Base-by-base conservation (phyloP, 768 basidiomycete species). In the Coprinopsis sp. region DNA sequence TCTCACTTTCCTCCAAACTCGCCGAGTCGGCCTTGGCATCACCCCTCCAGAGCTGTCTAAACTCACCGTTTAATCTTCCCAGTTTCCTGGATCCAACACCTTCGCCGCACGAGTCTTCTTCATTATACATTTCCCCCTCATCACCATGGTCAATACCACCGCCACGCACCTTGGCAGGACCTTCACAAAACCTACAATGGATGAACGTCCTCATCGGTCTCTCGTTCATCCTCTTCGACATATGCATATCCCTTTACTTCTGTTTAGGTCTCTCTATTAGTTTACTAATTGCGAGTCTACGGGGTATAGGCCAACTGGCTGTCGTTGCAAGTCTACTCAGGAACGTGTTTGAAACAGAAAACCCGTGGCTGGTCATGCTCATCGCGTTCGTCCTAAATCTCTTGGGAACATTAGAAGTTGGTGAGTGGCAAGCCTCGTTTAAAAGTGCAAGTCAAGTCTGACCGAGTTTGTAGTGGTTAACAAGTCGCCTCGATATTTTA, bases 241-340 rank as follows among this genome's bases (percentile, higher is more conserved):
- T 83, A 4, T 50, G 78, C 19, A 51, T 91, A 5, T 91, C 91
- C 2, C 65, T 72, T 5, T 52, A 70, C 1, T 76, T 91, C 49
- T 71, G 80, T 4, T 77, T 94, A 16, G 86, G 81, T 2, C 71
- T 92, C 34, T 86, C 83, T 1, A 61, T 70, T 1, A 81, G 82
- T 4, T 74, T 94, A 19, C 55, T 87, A 16, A 76, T 81, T 6
- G 79, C 89, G 0, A 82, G 88, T 0, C 46, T 82, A 33, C 70
- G 91, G 61, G 93, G 91, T 60, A 68, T 88, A 16, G 65, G 85
- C 7, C 91, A 94, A 65, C 77, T 94, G 18, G 78, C 80, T 14
- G 63, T 90, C 12, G 84, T 93, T 50, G 86, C 82, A 0, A 65
- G 80, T 19, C 57, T 91, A 6, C 62, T 92, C 18, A 79, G 85